Evolutionary conservation across 2,329 filamentous ascomycete species (phyloP).

Genomic region (Epichloe brachyelytri): DNA sequence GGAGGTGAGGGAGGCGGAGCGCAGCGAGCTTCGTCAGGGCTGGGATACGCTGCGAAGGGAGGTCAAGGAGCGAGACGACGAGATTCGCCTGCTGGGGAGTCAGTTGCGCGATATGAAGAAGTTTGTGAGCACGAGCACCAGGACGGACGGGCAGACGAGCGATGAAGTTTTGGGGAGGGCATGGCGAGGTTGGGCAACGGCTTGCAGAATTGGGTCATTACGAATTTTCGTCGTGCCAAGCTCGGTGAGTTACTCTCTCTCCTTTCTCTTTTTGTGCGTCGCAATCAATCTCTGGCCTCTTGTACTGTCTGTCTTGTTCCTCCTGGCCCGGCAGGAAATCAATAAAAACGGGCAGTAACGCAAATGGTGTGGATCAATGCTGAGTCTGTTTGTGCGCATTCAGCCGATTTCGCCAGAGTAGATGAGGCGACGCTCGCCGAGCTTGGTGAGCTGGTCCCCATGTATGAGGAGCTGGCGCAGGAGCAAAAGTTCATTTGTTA

Average conservation of each 20-base stretch:
- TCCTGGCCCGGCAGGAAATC: not conserved
- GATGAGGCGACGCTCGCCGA: slow-evolving; percentile 28
- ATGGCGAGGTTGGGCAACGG: slow-evolving; percentile 52
- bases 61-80: slow-evolving; percentile 38
- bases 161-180: slow-evolving; percentile 53
- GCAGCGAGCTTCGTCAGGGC: slow-evolving; percentile 35
- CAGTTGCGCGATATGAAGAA: slow-evolving; percentile 58
- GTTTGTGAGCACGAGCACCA: slow-evolving; percentile 55
- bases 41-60: slow-evolving; percentile 34
- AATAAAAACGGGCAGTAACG: not conserved
- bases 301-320: not conserved
- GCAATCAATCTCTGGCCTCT: not conserved
- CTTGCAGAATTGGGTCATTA: slow-evolving; percentile 62
- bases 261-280: not conserved
- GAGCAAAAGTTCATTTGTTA: slow-evolving; percentile 47
- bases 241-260: slow-evolving; percentile 28
- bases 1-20: slow-evolving; percentile 33
- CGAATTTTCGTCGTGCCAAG: slow-evolving; percentile 52
- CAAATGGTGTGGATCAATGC: not conserved
- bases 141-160: slow-evolving; percentile 46
- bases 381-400: not conserved
- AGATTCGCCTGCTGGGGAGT: slow-evolving; percentile 38
- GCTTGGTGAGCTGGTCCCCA: slow-evolving; percentile 38
- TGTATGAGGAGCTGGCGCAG: slow-evolving; percentile 41
- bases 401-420: slow-evolving; percentile 30